A percentile compares a stretch with the other conserved stretches of the same genome.
Conservation (phyloP, 1,139 yeast genomes). For the Candida pseudocylindracea region DNA sequence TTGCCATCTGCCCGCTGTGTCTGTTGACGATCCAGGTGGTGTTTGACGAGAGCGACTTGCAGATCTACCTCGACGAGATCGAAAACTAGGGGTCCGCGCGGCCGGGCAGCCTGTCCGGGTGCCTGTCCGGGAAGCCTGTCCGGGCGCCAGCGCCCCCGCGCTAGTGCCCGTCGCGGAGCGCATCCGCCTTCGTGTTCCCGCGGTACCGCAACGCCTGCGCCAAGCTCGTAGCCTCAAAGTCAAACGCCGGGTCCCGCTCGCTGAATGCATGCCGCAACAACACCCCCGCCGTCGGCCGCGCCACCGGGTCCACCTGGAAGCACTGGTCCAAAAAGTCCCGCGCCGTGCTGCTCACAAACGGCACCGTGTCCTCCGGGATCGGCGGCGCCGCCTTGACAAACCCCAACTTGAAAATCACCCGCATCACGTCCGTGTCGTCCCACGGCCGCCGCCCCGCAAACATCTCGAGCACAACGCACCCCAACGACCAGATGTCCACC, state of each 20-base stretch:
- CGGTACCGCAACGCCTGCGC: background rate
- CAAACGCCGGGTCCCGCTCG: slow-evolving; percentile 2
- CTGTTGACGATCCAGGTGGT: slow-evolving; percentile 84
- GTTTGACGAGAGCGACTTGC: slow-evolving; percentile 36
- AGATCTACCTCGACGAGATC: slow-evolving; percentile 7
- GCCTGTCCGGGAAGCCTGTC: no score
- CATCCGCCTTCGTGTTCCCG: no score
- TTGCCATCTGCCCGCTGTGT: slow-evolving; percentile 94
- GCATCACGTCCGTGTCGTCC: slow-evolving; percentile 61
- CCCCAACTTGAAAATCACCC: slow-evolving; percentile 59
- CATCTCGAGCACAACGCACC: slow-evolving; percentile 94
- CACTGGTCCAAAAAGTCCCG: slow-evolving; percentile 53
- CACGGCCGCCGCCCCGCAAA: slow-evolving; percentile 71
- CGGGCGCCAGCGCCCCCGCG: no score
- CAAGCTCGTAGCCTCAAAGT: background rate
- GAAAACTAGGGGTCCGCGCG: no score
- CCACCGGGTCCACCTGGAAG: slow-evolving; percentile 60
- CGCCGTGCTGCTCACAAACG: slow-evolving; percentile 34
- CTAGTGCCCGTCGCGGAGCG: background rate
- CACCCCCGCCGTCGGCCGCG: slow-evolving; percentile 70
- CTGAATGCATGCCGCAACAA: slow-evolving; percentile 46
- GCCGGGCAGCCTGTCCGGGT: no score
- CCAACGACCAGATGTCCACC: slow-evolving; percentile 82
- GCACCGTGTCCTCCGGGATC: slow-evolving; percentile 46
- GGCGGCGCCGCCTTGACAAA: slow-evolving; percentile 77